phyloP scores from a whole-genome alignment of 2,329 filamentous ascomycete species.

The Ophiostoma pallidulum region DNA sequence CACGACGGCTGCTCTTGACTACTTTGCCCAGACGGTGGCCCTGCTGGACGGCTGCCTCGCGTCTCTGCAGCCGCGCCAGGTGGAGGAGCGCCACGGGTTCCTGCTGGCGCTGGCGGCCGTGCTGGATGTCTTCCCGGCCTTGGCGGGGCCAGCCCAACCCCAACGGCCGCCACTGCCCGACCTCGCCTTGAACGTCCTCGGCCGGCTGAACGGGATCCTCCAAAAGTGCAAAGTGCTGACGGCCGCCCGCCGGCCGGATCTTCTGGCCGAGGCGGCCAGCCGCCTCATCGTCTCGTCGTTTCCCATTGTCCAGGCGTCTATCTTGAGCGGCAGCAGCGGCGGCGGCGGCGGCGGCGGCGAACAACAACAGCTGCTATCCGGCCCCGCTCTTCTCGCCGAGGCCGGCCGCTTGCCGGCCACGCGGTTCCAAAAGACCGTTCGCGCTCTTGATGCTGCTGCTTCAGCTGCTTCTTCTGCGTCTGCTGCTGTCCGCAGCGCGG shows the following conservation, averaged over 20 bases:
- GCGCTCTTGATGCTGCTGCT: neutral
- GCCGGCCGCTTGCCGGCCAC: neutral
- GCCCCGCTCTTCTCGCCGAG: conserved; percentile 16
- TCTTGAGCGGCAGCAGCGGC: conserved; percentile 7
- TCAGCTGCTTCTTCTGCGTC: conserved; percentile 17
- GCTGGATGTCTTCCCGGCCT: conserved; percentile 36
- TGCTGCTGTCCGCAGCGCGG: too few relatives aligned
- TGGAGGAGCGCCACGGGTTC: conserved; percentile 61
- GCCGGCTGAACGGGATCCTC: conserved; percentile 28
- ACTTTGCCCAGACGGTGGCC: conserved; percentile 26
- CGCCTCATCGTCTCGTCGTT: conserved; percentile 46
- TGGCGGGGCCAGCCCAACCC: conserved; percentile 15
- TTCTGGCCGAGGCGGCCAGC: conserved; percentile 53
- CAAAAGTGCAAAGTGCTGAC: conserved; percentile 29
- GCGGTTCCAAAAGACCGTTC: conserved; percentile 1
- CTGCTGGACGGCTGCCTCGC: conserved; percentile 36
- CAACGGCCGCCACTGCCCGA: neutral
- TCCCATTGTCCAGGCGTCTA: conserved; percentile 36
- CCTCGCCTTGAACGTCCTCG: neutral
- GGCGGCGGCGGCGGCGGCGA: too few relatives aligned
- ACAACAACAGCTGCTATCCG: conserved; percentile 25
- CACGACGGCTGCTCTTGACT: conserved; percentile 18
- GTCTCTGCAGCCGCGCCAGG: conserved; percentile 44
- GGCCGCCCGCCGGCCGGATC: conserved; percentile 50
- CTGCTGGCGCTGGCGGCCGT: conserved; percentile 52